Conservation (phyloP, 2,329 filamentous ascomycete species). For the Sordariomycetes sp. region DNA sequence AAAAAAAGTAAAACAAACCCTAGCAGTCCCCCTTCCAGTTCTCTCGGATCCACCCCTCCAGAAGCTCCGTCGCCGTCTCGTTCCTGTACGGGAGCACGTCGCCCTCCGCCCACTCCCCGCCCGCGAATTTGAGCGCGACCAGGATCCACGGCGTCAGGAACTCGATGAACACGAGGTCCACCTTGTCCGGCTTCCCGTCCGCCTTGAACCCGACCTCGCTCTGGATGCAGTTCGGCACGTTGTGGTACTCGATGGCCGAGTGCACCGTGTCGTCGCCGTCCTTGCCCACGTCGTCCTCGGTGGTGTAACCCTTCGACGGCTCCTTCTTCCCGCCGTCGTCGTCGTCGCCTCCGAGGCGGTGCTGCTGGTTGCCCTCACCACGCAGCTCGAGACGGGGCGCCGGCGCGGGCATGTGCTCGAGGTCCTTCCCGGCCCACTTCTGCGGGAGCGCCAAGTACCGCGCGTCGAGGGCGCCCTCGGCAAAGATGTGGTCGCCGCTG, state of each 20-base stretch:
- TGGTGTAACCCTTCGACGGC: conserved; percentile 67
- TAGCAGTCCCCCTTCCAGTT: conserved; percentile 45
- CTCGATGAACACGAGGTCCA: conserved; percentile 86
- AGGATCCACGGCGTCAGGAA: conserved; percentile 81
- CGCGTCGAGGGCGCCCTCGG: conserved; percentile 22
- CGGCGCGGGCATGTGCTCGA: not conserved
- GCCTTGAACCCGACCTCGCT: conserved; percentile 51
- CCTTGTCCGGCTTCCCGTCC: conserved; percentile 50
- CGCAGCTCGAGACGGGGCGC: conserved; percentile 21
- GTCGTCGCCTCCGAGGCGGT: conserved; percentile 16
- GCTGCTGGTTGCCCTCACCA: conserved; percentile 14
- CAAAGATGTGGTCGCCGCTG: conserved; percentile 37
- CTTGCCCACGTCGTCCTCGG: conserved; percentile 67
- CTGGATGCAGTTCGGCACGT: conserved; percentile 76
- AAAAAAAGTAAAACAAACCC: not conserved
- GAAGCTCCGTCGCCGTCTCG: conserved; percentile 42
- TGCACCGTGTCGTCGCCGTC: conserved; percentile 92
- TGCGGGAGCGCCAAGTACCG: conserved; percentile 41
- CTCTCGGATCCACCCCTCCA: conserved; percentile 46
- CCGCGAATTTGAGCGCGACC: conserved; percentile 55
- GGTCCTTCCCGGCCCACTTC: conserved; percentile 18
- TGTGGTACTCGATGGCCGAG: conserved; percentile 60
- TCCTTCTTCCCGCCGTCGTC: conserved; percentile 11
- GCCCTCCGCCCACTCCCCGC: conserved; percentile 34
- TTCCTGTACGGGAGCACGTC: conserved; percentile 43